These are phyloP conservation scores for Botrytis aclada DNA, from an alignment of 2,329 filamentous ascomycete species.

Conservation along the genomic window DNA sequence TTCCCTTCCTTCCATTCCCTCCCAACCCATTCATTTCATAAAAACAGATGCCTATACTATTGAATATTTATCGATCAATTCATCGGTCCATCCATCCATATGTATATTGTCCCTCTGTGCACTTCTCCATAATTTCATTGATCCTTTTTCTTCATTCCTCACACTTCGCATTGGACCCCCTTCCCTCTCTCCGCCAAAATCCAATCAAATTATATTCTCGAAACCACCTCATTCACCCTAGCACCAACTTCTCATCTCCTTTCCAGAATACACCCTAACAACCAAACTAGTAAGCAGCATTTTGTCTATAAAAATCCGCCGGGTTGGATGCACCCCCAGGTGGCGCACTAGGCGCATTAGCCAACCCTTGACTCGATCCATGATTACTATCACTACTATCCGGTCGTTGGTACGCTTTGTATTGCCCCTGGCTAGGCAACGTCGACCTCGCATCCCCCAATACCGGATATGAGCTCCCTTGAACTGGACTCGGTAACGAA, in stretches of 20 bases:
- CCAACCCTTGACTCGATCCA: constrained; percentile 20
- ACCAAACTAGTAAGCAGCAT: constrained; percentile 35
- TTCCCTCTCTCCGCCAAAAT: background rate
- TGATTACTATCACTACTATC: constrained; percentile 31
- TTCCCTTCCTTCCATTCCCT: background rate
- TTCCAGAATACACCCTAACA: background rate
- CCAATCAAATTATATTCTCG: background rate
- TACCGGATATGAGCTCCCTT: constrained; percentile 30
- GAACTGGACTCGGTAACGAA: constrained; percentile 29
- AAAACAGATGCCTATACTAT: background rate
- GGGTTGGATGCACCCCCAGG: constrained; percentile 27
- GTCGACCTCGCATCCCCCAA: constrained; percentile 48
- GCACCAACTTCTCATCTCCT: background rate
- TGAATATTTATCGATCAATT: background rate
- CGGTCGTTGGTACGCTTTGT: constrained; percentile 52
- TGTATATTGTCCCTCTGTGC: background rate
- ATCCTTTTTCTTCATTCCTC: background rate
- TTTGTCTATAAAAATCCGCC: constrained; percentile 55
- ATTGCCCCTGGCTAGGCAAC: constrained; percentile 50
- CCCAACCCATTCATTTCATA: background rate
- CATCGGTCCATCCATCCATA: background rate
- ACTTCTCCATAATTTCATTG: background rate
- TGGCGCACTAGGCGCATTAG: constrained; percentile 48
- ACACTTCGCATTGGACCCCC: background rate
- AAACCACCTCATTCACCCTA: background rate